Base-by-base conservation (phyloP, 192 early-diverging fungal species). In the Backusella tuberculispora region DNA sequence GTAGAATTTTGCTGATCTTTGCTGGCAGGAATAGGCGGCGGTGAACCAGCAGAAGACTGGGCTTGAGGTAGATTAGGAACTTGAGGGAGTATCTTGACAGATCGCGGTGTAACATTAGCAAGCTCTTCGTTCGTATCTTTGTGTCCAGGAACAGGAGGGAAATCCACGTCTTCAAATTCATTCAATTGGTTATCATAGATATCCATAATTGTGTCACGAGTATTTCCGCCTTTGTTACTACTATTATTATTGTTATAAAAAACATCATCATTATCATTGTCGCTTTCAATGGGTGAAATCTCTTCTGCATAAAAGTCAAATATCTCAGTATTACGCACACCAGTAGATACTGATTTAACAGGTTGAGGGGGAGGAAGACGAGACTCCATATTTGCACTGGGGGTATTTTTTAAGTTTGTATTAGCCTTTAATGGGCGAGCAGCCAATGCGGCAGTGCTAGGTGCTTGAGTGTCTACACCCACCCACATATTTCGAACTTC, bases 181-280 rank as follows among this genome's bases (percentile, higher is more conserved):
- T 50, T 21, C 6, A 72, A 72, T n/a, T 72, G 70, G 17, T 60
- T 60, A 21, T 72, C 70, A 42, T 72, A 72, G 56, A 72, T 50
- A 24, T 72, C 70, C 70, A 72, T 72, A 14, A 72, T 72, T 14
- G 70, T 72, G 72, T 72, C 70, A 79, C 77, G 29, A 69, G 60
- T 7, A 77, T 74, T 38, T 75, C 73, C 21, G 6, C 29, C 50
- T n/a, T 56, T 60, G 9, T 13, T 60, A 12, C 26, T 60, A 4
- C 21, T 40, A 5, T 26, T 7, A 4, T 38, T 65, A 14, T 9
- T n/a, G 6, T 40, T 17, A 26, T 34, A 66, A 38, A 38, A 66
- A 40, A 66, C 15, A 13, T 73, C 63, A 14, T 50, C 77, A 37
- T 85, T 76, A 34, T 78, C 81, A 26, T 2, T 34, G 9, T 68